Base-by-base conservation (phyloP, 129 eudicot genomes). In the Chrysanthemum lavandulifolium region DNA sequence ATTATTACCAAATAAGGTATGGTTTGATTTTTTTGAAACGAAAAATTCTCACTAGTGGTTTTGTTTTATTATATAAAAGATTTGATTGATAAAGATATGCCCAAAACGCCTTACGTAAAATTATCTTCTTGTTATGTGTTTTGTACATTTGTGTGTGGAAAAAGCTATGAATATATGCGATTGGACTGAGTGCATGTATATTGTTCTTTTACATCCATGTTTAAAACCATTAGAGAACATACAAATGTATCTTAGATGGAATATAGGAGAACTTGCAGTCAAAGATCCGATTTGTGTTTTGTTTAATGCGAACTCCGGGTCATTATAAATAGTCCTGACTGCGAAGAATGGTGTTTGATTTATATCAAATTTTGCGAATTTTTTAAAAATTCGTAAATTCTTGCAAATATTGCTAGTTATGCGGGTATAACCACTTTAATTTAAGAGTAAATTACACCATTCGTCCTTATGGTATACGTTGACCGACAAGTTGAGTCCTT, bases 241-340 rank as follows among this genome's bases (percentile, higher is more conserved):
- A 65, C 69, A 65, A 64, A 40, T 40, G 14, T 40, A 7, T 6
- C 40, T 13, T 33, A 14, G 53, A 64, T 5, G 51, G 69, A 64
- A 64, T 40, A 14, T 15, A 14, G 21, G 53, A 21, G 53, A 64
- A 40, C 51, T 36, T 33, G 69, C 14, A 14, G 69, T 40, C 69
- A 64, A 64, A 76, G 82, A 80, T 83, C 67, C 87, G 23, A 31
- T 64, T 14, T 23, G 25, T 45, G 21, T 67, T 68, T 73, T 74
- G n/a, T 77, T 74, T 67, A 72, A 27, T 65, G 14, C 68, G 58
- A 64, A 75, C 62, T 67, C 76, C 62, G 77, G 16, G 7, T 73
- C 75, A 67, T 74, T 83, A 76, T 31, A 52, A 58, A 67, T 10
- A 67, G 64, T 76, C 69, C 61, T 45, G 36, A 61, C 50, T 49